Base-by-base conservation (phyloP, 441 rosid genomes). In the Metrosideros polymorpha region DNA sequence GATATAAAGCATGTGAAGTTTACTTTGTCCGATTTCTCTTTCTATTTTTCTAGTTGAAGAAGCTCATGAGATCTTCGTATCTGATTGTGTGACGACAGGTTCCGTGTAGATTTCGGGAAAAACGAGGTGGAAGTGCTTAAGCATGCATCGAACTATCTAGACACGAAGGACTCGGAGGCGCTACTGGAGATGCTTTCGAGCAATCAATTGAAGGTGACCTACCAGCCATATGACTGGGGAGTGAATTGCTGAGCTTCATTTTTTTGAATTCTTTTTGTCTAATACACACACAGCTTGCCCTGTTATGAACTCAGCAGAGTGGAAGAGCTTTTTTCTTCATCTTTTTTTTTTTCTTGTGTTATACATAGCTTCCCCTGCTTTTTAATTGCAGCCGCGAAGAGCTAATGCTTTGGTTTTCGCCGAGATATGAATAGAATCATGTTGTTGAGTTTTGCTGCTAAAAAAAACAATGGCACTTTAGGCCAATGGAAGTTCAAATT, bases 211-310 rank as follows among this genome's bases (percentile, higher is more conserved):
- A 93, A 92, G 93, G 92, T 94, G 90, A 87, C 89, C n/a, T 94
- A 94, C 87, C 99, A 94, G 86, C 90, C 89, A 42, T 96, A 93
- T 85, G 95, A 94, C 50, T 96, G 99, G 98, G 92, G 95, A 30
- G 87, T 93, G 88, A 96, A 96, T 86, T 92, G 90, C 90, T 95
- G 92, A 89, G 24, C 32, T 30, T 25, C 35, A 29, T 82, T n/a
- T 19, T 19, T 17, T 30, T 63, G 4, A 32, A 25, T 30, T 7
- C 10, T 35, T 63, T 63, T 8, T 18, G 42, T 75, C 82, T 75
- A 75, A 12, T 29, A 76, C 24, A 47, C 57, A 0, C 43, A 29
- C 24, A 10, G 43, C 82, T 42, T 53, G 57, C 57, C 55, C 82
- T 84, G 49, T 71, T 24, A 39, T 71, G 82, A 71, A 71, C 47